Evolutionary conservation across 2,329 filamentous ascomycete species (phyloP).

Genomic region (Fusarium keratoplasticum): DNA sequence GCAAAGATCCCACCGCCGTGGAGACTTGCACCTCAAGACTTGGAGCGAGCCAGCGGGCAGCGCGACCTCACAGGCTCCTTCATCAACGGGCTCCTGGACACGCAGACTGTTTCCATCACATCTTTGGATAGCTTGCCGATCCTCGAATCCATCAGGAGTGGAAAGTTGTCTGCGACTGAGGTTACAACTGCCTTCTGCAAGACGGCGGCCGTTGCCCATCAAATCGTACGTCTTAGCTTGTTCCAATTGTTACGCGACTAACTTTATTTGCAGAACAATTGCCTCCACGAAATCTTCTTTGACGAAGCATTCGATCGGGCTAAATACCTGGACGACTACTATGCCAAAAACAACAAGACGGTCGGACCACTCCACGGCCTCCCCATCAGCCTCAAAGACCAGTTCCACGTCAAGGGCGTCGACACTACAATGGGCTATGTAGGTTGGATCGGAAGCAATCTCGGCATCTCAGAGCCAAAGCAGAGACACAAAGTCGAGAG

Average conservation of each 20-base stretch:
- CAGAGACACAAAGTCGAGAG: slow-evolving; percentile 25
- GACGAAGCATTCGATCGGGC: slow-evolving; percentile 31
- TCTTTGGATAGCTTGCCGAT: slow-evolving; percentile 13
- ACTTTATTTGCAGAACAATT: slow-evolving; percentile 5
- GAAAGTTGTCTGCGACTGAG: slow-evolving; percentile 46
- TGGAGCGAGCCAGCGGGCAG: slow-evolving; percentile 16
- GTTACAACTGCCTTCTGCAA: slow-evolving; percentile 65
- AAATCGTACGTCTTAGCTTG: slow-evolving; percentile 56
- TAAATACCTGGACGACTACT: slow-evolving; percentile 23
- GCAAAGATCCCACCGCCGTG: slow-evolving; percentile 35
- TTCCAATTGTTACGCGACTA: not conserved
- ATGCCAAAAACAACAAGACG: not conserved
- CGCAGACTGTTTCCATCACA: slow-evolving; percentile 8
- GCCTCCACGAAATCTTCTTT: slow-evolving; percentile 36
- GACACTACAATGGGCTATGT: slow-evolving; percentile 57
- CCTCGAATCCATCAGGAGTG: not conserved
- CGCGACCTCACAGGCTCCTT: slow-evolving; percentile 32
- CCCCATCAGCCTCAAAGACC: slow-evolving; percentile 61
- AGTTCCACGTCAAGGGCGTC: slow-evolving; percentile 68
- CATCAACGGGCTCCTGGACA: slow-evolving; percentile 33
- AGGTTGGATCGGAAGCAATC: slow-evolving; percentile 41
- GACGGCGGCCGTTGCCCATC: slow-evolving; percentile 63
- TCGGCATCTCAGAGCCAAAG: not conserved
- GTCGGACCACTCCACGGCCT: slow-evolving; percentile 39
- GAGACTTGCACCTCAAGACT: slow-evolving; percentile 27